Evolutionary conservation across 108 stramenopile species (phyloP).

Genomic region (Bacterosira constricta): DNA sequence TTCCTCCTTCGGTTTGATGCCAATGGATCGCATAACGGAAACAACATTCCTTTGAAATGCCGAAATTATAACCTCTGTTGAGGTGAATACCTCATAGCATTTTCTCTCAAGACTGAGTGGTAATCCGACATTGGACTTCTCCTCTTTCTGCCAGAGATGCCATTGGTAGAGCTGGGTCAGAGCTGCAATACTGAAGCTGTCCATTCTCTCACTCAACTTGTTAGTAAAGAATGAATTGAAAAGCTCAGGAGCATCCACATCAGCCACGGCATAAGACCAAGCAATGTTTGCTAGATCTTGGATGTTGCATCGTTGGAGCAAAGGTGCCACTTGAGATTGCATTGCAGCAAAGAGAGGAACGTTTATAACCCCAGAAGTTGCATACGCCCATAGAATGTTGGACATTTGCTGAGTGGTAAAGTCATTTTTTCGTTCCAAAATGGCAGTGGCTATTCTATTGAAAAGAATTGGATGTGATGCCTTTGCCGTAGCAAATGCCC

Average conservation of each 20-base stretch:
- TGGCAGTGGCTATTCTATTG: not conserved
- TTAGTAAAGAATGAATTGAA: not conserved
- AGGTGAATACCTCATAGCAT: not conserved
- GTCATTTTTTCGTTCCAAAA: not conserved
- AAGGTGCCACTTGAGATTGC: not conserved
- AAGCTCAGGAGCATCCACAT: not conserved
- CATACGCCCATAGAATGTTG: not conserved
- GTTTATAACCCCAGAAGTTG: not conserved
- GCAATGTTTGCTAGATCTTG: not conserved
- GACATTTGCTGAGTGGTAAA: not conserved
- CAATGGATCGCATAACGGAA: not conserved
- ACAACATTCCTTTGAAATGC: not conserved
- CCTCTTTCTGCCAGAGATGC: not conserved
- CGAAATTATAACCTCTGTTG: not conserved
- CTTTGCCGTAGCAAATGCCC: not conserved
- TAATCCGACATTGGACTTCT: not conserved
- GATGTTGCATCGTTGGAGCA: not conserved
- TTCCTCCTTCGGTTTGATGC: constrained; percentile 9
- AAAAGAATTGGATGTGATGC: not conserved
- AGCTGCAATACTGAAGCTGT: not conserved
- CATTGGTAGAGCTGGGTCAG: not conserved
- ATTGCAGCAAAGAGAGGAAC: not conserved
- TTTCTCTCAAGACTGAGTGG: not conserved
- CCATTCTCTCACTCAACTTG: not conserved
- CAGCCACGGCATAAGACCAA: not conserved